Conservation (phyloP, 2,329 filamentous ascomycete species). For the Aspergillus cejpii region DNA sequence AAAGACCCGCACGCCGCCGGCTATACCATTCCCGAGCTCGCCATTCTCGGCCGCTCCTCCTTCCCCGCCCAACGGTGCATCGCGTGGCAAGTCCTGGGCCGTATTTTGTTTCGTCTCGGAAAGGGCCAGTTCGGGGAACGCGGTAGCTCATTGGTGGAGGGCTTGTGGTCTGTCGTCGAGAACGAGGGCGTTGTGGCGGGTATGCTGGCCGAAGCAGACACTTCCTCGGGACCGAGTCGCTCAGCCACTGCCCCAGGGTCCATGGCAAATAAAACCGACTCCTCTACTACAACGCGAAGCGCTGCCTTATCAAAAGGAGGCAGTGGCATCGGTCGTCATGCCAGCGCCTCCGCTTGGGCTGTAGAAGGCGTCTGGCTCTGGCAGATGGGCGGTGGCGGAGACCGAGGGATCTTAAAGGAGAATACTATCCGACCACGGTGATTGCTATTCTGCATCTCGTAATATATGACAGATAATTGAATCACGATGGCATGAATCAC, state of each 20-base stretch:
- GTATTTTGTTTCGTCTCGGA: slow-evolving; percentile 76
- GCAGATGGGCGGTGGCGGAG: slow-evolving; percentile 58
- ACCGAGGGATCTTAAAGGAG: slow-evolving; percentile 37
- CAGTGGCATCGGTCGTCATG: slow-evolving; percentile 49
- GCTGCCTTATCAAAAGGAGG: slow-evolving; percentile 13
- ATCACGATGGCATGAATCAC: slow-evolving; percentile 20
- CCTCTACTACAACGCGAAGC: not conserved
- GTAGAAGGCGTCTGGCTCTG: slow-evolving; percentile 86
- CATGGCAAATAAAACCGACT: slow-evolving; percentile 5
- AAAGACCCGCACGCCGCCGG: slow-evolving; percentile 88
- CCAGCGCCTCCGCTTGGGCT: slow-evolving; percentile 75
- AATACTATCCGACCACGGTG: slow-evolving; percentile 26
- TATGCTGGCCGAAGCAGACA: slow-evolving; percentile 66
- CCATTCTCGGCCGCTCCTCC: slow-evolving; percentile 69
- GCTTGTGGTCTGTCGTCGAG: slow-evolving; percentile 75
- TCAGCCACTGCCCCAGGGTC: slow-evolving; percentile 36
- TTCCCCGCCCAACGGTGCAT: slow-evolving; percentile 84
- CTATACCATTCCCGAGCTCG: slow-evolving; percentile 84
- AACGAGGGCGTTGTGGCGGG: slow-evolving; percentile 70
- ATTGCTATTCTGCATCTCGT: not conserved
- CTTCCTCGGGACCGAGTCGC: slow-evolving; percentile 27
- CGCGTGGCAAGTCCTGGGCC: slow-evolving; percentile 82
- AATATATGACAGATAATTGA: slow-evolving; percentile 1
- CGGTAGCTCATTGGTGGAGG: slow-evolving; percentile 60
- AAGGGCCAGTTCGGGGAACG: slow-evolving; percentile 61